Evolutionary conservation across 768 basidiomycete species (phyloP), one percentile per base, ranked within the genome.

Genomic region (Calocera viscosa): DNA sequence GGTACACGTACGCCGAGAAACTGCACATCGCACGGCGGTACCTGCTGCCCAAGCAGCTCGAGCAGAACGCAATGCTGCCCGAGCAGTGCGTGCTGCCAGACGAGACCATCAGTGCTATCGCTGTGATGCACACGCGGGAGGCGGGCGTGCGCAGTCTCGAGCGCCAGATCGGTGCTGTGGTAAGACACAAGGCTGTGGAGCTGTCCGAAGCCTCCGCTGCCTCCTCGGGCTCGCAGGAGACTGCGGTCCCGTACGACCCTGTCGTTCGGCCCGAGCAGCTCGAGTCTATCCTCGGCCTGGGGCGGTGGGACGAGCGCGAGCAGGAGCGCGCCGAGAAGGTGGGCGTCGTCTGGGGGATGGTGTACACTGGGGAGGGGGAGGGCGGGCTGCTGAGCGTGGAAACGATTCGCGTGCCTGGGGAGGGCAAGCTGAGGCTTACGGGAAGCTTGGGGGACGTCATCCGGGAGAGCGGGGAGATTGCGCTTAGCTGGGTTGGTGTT

Each of bases 131-230:
- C 72, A 94, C 94, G 1, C 81, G 90, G 5, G 94, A 97, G 75
- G 91, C 93, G 0, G 94, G 94, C 35, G 94, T 97, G n/a, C 84
- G 94, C 38, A 86, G 85, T 49, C 82, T 95, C 17, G 94, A 96
- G 72, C 84, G 94, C 14, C 85, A 90, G 1, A 85, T 97, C 43
- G 92, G 91, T 1, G 82, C 86, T 26, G 86, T 97, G n/a, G 89
- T 89, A n/a, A 79, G 94, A 34, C 88, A 82, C 70, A 96, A 96
- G 72, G 94, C 92, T 0, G 94, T 97, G 2, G 88, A 96, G 71
- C 94, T 88, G 86, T 84, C 90, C 0, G 88, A 90, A 70, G 79
- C 81, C 1, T 40, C 70, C 71, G 74, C 84, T 16, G 85, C 66
- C 30, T 30, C 64, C 14, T 19, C 34, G 10, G 68, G 64, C 70